Evolutionary conservation across 2,329 filamentous ascomycete genomes (phyloP), one percentile per base, ranked within the genome.

Genomic region (Apiospora pterosperma): DNA sequence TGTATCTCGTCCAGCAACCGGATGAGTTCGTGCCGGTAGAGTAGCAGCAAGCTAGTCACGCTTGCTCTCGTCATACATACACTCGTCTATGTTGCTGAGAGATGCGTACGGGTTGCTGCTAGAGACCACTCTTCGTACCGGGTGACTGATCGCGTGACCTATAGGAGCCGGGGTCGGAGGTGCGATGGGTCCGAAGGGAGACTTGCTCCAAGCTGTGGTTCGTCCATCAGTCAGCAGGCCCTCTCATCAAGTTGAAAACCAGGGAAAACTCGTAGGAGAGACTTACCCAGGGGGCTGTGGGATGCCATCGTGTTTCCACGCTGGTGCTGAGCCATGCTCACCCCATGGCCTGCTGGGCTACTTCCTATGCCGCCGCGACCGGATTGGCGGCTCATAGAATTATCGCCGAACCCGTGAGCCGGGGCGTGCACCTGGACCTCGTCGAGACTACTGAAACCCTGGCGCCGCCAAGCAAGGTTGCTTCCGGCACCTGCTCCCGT

Each of bases 141-240:
- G 38, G 3, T 55, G 28, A 16, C 25, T n/a, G 21, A 36, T 7
- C 21, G 28, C 34, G 38, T 36, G 14, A 8, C 38, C 52, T 21
- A 16, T 28, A 25, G 63, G 58, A 34, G 61, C 60, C 19, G 73
- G 71, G 21, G 61, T 48, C 19, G 73, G 74, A 16, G 73, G 74
- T 3, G 69, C 74, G 44, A 76, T 76, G 62, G 74, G 74, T 5
- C 74, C 74, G 63, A 74, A 76, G 7, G 72, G 73, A 4, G 73
- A 75, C 12, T 69, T 68, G 65, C 72, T 72, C 12, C 69, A 68
- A 2, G 65, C 68, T 68, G 59, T 19, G 21, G 38, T 48, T 48
- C 66, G 23, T 63, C 60, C 7, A n/a, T 10, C 16, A n/a, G 48
- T 55, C 10, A 55, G 28, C 7, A 34, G 12, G 8, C 4, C 16